A percentile compares a stretch with the other conserved stretches of the same genome.
phyloP scores from a whole-genome alignment of 352 stramenopile genomes.

The Globisporangium lucens region DNA sequence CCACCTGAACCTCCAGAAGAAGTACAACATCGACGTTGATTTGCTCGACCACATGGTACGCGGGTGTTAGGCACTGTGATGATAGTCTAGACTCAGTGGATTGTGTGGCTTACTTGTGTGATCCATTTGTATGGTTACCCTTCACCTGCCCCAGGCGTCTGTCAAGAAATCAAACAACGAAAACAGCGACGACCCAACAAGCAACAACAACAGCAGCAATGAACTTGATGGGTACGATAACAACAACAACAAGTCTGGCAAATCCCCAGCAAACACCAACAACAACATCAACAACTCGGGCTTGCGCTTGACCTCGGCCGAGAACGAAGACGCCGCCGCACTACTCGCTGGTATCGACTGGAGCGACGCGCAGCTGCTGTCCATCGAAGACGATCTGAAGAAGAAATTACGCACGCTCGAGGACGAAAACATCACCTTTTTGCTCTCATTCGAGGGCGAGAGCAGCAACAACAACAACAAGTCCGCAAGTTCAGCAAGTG shows the following conservation, averaged over 20 bases:
- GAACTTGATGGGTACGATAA: slow-evolving; percentile 14
- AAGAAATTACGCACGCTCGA: slow-evolving; percentile 58
- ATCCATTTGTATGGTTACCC: background rate
- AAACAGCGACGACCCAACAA: slow-evolving; percentile 8
- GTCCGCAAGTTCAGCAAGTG: background rate
- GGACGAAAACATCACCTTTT: slow-evolving; percentile 74
- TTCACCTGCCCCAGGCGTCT: slow-evolving; percentile 14
- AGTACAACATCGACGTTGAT: slow-evolving; percentile 65
- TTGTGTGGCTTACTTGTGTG: background rate
- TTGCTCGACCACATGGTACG: slow-evolving; percentile 46
- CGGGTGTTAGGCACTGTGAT: background rate
- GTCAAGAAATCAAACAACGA: slow-evolving; percentile 33
- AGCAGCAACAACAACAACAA: slow-evolving; percentile 11
- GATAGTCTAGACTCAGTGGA: background rate
- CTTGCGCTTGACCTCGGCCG: slow-evolving; percentile 41
- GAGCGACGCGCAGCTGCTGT: slow-evolving; percentile 42
- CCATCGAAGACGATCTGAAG: slow-evolving; percentile 53
- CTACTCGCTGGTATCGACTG: slow-evolving; percentile 58
- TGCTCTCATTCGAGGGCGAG: slow-evolving; percentile 59
- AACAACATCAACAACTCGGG: slow-evolving; percentile 16
- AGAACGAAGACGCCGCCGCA: slow-evolving; percentile 55
- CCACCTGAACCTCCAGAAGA: slow-evolving; percentile 46
- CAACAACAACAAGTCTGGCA: slow-evolving; percentile 7
- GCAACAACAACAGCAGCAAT: slow-evolving; percentile 1
- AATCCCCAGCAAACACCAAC: slow-evolving; percentile 6